These are phyloP conservation scores for Pinus taeda DNA, from an alignment of 75 land plant genomes.

Conservation along the genomic window DNA sequence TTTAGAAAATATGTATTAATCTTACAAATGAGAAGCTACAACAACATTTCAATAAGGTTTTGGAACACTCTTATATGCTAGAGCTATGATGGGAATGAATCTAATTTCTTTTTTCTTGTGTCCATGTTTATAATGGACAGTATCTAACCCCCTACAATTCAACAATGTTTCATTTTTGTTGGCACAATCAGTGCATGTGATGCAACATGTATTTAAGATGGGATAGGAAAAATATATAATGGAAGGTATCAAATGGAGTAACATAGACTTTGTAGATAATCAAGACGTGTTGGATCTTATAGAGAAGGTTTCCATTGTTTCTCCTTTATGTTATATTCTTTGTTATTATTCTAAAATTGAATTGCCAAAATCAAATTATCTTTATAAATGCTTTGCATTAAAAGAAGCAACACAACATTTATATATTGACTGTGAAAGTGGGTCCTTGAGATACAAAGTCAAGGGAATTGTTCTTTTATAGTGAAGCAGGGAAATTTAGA, in stretches of 20 bases:
- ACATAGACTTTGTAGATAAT: conserved; percentile 91
- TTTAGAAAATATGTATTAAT: conserved; percentile 74
- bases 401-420: not conserved
- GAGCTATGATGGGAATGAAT: not conserved
- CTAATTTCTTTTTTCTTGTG: not conserved
- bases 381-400: not conserved
- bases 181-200: not conserved
- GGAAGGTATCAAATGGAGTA: conserved; percentile 95
- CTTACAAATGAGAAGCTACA: conserved; percentile 78
- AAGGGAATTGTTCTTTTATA: not conserved
- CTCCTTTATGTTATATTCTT: not conserved
- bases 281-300: conserved; percentile 92
- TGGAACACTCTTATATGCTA: not conserved
- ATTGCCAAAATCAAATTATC: not conserved
- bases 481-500: not conserved
- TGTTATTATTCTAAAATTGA: not conserved
- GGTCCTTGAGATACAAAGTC: not conserved
- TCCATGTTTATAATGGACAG: too few species aligned
- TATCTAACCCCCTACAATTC: not conserved
- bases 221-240: conserved; percentile 91
- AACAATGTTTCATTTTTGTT: not conserved
- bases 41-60: conserved; percentile 75
- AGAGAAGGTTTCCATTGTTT: conserved; percentile 55
- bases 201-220: conserved; percentile 96
- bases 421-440: not conserved